A percentile compares a stretch with the other conserved stretches of the same genome.
Conservation (phyloP, 2,329 filamentous ascomycete genomes). For the Pseudocercospora fuligena region DNA sequence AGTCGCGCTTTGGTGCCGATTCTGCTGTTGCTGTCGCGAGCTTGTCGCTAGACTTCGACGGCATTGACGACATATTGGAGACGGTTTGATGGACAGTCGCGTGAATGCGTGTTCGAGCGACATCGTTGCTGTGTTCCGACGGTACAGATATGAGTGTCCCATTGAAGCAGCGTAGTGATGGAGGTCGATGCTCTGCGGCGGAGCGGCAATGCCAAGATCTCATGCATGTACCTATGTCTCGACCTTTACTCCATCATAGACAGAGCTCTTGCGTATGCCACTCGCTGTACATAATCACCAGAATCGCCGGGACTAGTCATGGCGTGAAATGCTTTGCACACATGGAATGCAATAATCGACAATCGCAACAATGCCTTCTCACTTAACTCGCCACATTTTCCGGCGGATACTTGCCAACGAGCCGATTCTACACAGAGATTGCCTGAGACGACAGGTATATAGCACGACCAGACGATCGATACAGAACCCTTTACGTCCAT, state of each 20-base stretch:
- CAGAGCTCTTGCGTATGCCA: not conserved
- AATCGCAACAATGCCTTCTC: constrained; percentile 58
- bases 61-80: constrained; percentile 37
- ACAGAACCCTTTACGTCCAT: not conserved
- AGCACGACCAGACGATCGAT: not conserved
- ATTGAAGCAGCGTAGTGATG: not conserved
- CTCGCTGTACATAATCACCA: constrained; percentile 16
- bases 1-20: constrained; percentile 34
- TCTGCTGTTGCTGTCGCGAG: constrained; percentile 30
- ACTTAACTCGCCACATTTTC: constrained; percentile 65
- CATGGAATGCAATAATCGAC: constrained; percentile 9
- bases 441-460: constrained; percentile 45
- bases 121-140: constrained; percentile 28
- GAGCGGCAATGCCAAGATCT: constrained; percentile 5
- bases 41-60: constrained; percentile 33
- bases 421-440: constrained; percentile 52
- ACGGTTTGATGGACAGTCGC: constrained; percentile 33
- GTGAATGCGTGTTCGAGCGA: constrained; percentile 37
- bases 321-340: not conserved
- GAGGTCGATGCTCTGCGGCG: constrained; percentile 2
- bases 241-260: constrained; percentile 9
- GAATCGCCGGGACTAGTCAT: not conserved
- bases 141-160: not conserved
- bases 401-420: constrained; percentile 61
- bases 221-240: not conserved